Evolutionary conservation across 176 grass and related monocot species (phyloP).

Genomic region (Guadua angustifolia): DNA sequence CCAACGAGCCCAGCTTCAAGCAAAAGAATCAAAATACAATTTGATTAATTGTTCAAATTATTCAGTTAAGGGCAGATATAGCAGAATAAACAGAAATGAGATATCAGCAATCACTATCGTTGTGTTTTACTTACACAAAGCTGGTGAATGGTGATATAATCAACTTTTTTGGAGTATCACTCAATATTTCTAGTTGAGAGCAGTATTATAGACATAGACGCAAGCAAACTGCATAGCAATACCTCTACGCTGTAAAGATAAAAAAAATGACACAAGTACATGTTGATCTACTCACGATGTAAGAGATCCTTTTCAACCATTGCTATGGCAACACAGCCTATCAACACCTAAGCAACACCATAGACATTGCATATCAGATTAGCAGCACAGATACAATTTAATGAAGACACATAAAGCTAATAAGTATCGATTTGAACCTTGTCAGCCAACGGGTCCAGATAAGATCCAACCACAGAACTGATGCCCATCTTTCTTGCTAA

Average conservation of each 20-base stretch:
- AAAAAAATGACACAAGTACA: conserved; percentile 2
- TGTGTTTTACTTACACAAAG: conserved; percentile 13
- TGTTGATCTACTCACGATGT: conserved; percentile 61
- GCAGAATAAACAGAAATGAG: not conserved
- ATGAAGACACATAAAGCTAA: conserved; percentile 31
- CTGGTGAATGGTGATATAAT: not conserved
- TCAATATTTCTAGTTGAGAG: not conserved
- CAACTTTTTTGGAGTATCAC: not conserved
- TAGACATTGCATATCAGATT: conserved; percentile 32
- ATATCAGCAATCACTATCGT: not conserved
- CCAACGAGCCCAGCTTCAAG: conserved; percentile 85
- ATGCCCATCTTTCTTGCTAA: conserved; percentile 97
- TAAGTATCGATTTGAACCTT: conserved; percentile 61
- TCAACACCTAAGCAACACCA: conserved; percentile 68
- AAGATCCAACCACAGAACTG: conserved; percentile 88
- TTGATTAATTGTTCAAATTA: conserved; percentile 32
- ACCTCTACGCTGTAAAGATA: not conserved
- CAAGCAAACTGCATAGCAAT: conserved; percentile 1
- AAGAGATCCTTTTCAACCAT: conserved; percentile 90
- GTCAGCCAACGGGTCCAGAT: conserved; percentile 94
- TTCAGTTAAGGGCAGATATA: conserved; percentile 1
- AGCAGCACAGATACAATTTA: not conserved
- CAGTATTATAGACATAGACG: not conserved
- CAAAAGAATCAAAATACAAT: conserved; percentile 22
- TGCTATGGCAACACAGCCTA: conserved; percentile 74